These are phyloP conservation scores for Cantharellus cinnabarinus DNA, from an alignment of 768 basidiomycete genomes.

Conservation along the genomic window DNA sequence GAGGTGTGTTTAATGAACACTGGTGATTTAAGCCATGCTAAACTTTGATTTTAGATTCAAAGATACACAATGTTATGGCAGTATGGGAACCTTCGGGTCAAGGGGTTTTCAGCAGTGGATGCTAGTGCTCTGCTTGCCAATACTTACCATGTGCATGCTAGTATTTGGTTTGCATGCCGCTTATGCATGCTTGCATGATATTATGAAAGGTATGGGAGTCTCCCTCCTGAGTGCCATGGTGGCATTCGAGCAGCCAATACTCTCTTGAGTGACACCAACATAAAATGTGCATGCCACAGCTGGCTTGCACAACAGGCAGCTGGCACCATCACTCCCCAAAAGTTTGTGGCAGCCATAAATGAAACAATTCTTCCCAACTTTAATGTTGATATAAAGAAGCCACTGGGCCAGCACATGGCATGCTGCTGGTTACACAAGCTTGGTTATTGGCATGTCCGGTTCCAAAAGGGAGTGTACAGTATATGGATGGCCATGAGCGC, in stretches of 20 bases:
- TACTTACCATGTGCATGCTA: background rate
- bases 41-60: no score
- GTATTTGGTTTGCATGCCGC: background rate
- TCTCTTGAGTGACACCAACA: background rate
- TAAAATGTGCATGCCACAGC: background rate
- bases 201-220: background rate
- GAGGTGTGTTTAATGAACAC: no score
- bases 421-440: background rate
- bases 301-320: background rate
- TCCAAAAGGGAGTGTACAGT: background rate
- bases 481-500: background rate
- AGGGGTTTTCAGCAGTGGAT: conserved; percentile 10
- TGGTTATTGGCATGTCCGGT: background rate
- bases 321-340: background rate
- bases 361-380: background rate
- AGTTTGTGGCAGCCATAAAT: background rate
- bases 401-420: background rate
- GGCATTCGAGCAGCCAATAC: background rate
- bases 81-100: conserved; percentile 14
- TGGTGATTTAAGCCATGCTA: no score
- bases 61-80: no score
- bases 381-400: background rate
- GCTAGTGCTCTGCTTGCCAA: background rate
- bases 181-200: background rate
- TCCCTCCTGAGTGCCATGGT: background rate